Percentiles rank a stretch among this genome's conserved stretches.
phyloP scores from a whole-genome alignment of 495 filamentous ascomycete species.

The Talaromyces thailandensis region DNA sequence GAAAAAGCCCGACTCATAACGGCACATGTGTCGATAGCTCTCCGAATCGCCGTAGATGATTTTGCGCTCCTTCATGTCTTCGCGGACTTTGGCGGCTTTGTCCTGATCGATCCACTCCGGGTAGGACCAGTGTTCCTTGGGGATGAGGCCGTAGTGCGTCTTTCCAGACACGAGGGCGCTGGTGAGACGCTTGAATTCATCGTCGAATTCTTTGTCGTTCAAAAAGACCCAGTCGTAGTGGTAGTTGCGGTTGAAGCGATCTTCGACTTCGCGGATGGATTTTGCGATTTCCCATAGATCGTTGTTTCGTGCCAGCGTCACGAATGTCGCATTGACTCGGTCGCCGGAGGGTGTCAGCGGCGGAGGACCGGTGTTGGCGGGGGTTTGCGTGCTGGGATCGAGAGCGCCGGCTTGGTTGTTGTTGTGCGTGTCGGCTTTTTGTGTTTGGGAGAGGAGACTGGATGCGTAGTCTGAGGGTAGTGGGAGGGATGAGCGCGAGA shows the following conservation, averaged over 20 bases:
- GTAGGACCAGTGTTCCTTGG: slow-evolving; percentile 84
- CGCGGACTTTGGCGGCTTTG: slow-evolving; percentile 67
- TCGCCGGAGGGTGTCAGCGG: slow-evolving; percentile 44
- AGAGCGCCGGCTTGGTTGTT: slow-evolving; percentile 6
- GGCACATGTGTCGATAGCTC: slow-evolving; percentile 91
- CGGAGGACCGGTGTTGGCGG: slow-evolving; percentile 31
- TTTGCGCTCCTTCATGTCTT: slow-evolving; percentile 75
- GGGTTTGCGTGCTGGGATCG: slow-evolving; percentile 25
- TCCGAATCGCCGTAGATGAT: slow-evolving; percentile 94
- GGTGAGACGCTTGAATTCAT: slow-evolving; percentile 86
- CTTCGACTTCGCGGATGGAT: slow-evolving; percentile 90
- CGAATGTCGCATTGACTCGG: slow-evolving; percentile 92
- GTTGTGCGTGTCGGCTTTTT: slow-evolving; percentile 14
- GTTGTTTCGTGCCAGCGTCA: slow-evolving; percentile 84
- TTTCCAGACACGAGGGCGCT: slow-evolving; percentile 80
- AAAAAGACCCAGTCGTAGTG: slow-evolving; percentile 99
- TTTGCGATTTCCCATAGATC: slow-evolving; percentile 95
- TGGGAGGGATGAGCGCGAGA: slow-evolving; percentile 60
- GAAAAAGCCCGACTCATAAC: slow-evolving; percentile 90
- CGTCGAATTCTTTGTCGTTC: slow-evolving; percentile 82
- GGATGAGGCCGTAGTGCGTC: slow-evolving; percentile 79
- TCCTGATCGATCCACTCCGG: slow-evolving; percentile 80
- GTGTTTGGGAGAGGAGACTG: slow-evolving; percentile 12
- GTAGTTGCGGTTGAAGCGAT: slow-evolving; percentile 91
- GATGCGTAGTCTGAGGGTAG: slow-evolving; percentile 24